phyloP scores from a whole-genome alignment of 108 stramenopile species.

The Chaetoceros muelleri region DNA sequence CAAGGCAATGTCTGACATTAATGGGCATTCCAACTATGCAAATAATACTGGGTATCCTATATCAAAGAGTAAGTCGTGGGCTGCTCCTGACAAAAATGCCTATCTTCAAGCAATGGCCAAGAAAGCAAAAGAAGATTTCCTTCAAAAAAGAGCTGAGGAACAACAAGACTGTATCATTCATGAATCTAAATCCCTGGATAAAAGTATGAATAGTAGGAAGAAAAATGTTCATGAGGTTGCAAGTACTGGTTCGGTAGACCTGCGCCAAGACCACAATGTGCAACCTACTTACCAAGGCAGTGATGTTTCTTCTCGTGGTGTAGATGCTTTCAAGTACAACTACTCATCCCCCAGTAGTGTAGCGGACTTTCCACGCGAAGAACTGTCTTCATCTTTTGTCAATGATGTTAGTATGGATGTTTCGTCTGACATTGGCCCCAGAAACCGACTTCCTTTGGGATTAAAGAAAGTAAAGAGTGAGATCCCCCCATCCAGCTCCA shows the following conservation, averaged over 20 bases:
- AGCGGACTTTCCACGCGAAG: background rate
- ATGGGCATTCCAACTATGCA: constrained; percentile 18
- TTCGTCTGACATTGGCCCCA: no score
- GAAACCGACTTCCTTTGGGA: background rate
- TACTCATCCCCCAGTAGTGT: background rate
- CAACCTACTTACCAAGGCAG: background rate
- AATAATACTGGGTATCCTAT: background rate
- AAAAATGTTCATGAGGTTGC: background rate
- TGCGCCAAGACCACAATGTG: no score
- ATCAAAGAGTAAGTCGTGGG: constrained; percentile 8
- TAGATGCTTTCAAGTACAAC: background rate
- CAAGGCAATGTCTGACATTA: constrained; percentile 42
- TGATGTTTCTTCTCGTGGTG: background rate
- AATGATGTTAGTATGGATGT: background rate
- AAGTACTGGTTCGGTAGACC: background rate
- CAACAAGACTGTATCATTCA: background rate
- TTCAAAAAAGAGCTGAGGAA: constrained; percentile 10
- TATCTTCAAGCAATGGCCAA: constrained; percentile 38
- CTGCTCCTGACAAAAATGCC: constrained; percentile 22
- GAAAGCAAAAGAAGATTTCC: constrained; percentile 44
- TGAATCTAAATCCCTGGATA: background rate
- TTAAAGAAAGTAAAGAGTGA: background rate
- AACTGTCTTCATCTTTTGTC: background rate
- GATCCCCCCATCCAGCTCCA: background rate
- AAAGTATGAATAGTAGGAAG: background rate